Evolutionary conservation across 2,329 filamentous ascomycete genomes (phyloP), one percentile per base, ranked within the genome.

Genomic region (Xylaria sp.): DNA sequence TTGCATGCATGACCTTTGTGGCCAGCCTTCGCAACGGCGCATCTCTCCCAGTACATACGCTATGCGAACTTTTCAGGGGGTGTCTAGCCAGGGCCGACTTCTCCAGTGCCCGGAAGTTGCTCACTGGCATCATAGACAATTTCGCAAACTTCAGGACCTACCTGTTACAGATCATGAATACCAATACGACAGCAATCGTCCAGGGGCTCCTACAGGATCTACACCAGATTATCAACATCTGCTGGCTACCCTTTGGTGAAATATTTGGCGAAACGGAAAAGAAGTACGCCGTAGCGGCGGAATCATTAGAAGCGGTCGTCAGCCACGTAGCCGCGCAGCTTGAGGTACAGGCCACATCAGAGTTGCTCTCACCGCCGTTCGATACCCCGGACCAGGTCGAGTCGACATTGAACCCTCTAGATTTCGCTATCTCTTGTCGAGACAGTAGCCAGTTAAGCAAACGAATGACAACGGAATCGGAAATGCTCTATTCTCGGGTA

Each of bases 1-100:
- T 66, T 49, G 74, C 74, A 21, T 62, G 67, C 46, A 73, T 68
- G 70, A 63, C 67, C 0, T 73, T 75, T 56, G 49, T 75, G 38
- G 69, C 72, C 4, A 72, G 69, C 49, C 42, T 76, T 17, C 73
- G 70, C 15, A 62, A 66, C 15, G 64, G 68, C 14, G 52, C 55
- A 23, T 59, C 46, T 5, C 53, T 74, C 31, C 58, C 71, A 21
- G 28, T 67, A 15, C 56, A 66, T 42, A 73, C 73, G 1, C 58
- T 75, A 11, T 65, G 71, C 17, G 61, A 70, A 17, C 69, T 75
- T 19, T 61, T 76, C 6, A 65, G 50, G 12, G 59, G 64, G 38
- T 72, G 72, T 56, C 52, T 73, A n/a, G 43, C 60, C 8, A 57
- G 58, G 25, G 58, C 69, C 8, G 62, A 73, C 54, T 67, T 65